Evolutionary conservation across 805 yeast species (phyloP).

Genomic region (Komagataella kurtzmanii): DNA sequence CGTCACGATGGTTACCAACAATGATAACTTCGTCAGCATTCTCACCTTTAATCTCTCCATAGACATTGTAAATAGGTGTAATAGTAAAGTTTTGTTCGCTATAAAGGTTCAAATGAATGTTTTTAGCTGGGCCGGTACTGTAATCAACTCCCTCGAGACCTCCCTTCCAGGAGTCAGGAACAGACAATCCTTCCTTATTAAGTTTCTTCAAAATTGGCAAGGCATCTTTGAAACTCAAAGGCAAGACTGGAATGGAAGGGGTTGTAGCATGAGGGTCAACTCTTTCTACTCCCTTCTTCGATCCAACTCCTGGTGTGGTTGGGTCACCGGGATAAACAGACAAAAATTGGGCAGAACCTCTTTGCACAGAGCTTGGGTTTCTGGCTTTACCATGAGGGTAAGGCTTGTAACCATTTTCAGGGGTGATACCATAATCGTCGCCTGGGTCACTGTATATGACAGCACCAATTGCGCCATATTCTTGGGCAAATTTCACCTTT

Average conservation of each 20-base stretch:
- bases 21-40: constrained; percentile 40
- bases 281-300: constrained; percentile 34
- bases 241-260: constrained; percentile 60
- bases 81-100: constrained; percentile 50
- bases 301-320: constrained; percentile 57
- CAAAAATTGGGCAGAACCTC: constrained; percentile 61
- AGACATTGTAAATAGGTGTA: constrained; percentile 48
- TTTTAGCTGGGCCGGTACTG: constrained; percentile 22
- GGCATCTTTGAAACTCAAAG: constrained; percentile 52
- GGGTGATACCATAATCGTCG: constrained; percentile 41
- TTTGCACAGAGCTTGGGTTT: constrained; percentile 61
- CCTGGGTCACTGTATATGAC: constrained; percentile 59
- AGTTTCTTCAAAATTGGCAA: constrained; percentile 45
- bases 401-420: constrained; percentile 42
- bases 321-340: constrained; percentile 66
- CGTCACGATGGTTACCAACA: constrained; percentile 69
- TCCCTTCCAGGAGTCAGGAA: constrained; percentile 14
- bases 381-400: constrained; percentile 73
- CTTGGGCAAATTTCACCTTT: constrained; percentile 67
- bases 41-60: constrained; percentile 46
- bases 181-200: constrained; percentile 41
- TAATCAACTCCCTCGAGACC: constrained; percentile 22
- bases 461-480: constrained; percentile 54
- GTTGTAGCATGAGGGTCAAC: constrained; percentile 33
- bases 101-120: constrained; percentile 34